Percentiles rank a stretch among this genome's conserved stretches.
Conservation (phyloP, 108 stramenopile species). For the Cyclotella cryptica region DNA sequence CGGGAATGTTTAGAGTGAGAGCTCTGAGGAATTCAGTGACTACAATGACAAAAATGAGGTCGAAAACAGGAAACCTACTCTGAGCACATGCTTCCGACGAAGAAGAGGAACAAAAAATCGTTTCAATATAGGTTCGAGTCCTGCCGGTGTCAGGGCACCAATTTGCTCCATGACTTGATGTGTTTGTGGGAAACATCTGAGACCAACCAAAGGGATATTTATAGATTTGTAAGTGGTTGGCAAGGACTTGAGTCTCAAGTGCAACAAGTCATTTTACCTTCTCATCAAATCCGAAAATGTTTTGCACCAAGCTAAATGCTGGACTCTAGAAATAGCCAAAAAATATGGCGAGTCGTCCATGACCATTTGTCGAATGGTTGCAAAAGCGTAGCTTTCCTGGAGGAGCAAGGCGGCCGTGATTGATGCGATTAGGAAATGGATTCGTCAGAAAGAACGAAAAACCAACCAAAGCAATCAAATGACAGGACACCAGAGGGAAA, state of each 20-base stretch:
- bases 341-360: conserved; percentile 60
- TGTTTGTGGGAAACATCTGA: conserved; percentile 54
- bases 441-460: too few species aligned
- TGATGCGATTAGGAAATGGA: background rate
- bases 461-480: too few species aligned
- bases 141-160: conserved; percentile 47
- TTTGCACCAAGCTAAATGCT: conserved; percentile 71
- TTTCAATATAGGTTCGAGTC: conserved; percentile 49
- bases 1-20: background rate
- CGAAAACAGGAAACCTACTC: background rate
- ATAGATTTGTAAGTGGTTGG: background rate
- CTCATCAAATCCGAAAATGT: conserved; percentile 79
- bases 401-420: background rate
- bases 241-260: background rate
- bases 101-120: conserved; percentile 48
- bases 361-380: conserved; percentile 55
- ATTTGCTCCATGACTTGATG: conserved; percentile 48
- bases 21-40: background rate
- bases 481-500: background rate
- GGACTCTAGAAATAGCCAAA: conserved; percentile 59
- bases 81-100: conserved; percentile 46
- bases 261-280: conserved; percentile 6
- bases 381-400: conserved; percentile 50
- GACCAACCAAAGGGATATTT: background rate
- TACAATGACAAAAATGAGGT: background rate